Conservation (phyloP, 176 grass and related monocot species). For the Echinochloa phyllopogon region DNA sequence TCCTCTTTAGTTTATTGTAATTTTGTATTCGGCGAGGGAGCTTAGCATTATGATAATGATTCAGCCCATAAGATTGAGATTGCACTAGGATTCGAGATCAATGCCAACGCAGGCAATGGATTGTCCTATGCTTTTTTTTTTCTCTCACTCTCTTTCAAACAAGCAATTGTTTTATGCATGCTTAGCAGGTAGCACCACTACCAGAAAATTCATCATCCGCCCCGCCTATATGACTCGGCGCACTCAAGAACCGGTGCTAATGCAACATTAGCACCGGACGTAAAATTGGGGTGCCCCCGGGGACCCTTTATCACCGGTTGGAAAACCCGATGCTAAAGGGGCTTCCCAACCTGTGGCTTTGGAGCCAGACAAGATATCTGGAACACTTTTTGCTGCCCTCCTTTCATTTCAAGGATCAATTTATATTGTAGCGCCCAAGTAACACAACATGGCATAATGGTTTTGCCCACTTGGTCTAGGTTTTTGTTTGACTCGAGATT, state of each 20-base stretch:
- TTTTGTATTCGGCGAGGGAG: not conserved
- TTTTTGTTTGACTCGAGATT: slow-evolving; percentile 39
- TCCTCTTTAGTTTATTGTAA: not conserved
- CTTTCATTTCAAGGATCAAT: slow-evolving; percentile 33
- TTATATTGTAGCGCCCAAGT: slow-evolving; percentile 21
- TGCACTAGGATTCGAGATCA: slow-evolving; percentile 44
- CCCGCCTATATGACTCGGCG: no score
- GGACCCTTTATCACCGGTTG: no score
- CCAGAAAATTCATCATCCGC: no score
- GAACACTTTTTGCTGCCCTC: slow-evolving; percentile 30
- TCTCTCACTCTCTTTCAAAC: not conserved
- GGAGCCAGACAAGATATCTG: slow-evolving; percentile 15
- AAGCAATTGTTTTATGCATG: not conserved
- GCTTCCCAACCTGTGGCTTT: slow-evolving; percentile 10
- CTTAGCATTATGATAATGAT: slow-evolving; percentile 35
- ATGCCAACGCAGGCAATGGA: slow-evolving; percentile 14
- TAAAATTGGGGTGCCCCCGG: no score
- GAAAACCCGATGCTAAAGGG: no score
- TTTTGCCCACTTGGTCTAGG: slow-evolving; percentile 42
- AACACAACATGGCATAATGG: slow-evolving; percentile 17
- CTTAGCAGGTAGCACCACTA: not conserved
- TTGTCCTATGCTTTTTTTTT: not conserved
- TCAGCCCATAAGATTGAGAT: slow-evolving; percentile 51
- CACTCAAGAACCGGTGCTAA: no score
- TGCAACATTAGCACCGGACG: no score